These are phyloP conservation scores for Mycena leptocephala DNA, from an alignment of 768 basidiomycete species.

Conservation along the genomic window DNA sequence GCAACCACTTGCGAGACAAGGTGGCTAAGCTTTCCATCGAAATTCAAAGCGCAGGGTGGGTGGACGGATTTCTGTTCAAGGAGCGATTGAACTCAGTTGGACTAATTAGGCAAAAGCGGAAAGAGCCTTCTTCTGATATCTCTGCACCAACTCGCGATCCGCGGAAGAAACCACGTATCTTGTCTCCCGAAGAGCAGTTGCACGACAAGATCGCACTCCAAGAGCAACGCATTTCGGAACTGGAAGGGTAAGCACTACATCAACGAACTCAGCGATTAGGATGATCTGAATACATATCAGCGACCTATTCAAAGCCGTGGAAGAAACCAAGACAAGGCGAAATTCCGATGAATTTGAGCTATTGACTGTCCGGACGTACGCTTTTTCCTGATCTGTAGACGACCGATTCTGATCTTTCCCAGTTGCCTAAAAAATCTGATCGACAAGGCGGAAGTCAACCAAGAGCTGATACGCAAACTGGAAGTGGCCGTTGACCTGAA, in stretches of 20 bases:
- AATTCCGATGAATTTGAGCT: conserved; percentile 3
- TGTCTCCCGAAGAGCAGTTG: conserved; percentile 15
- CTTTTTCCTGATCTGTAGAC: not conserved
- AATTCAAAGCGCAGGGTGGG: conserved; percentile 7
- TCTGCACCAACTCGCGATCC: conserved; percentile 14
- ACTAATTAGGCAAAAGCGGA: conserved; percentile 20
- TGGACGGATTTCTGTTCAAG: not conserved
- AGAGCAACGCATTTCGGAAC: conserved; percentile 17
- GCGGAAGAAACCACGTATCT: conserved; percentile 16
- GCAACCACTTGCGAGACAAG: not conserved
- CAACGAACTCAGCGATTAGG: not conserved
- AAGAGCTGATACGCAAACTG: conserved; percentile 10
- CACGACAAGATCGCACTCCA: conserved; percentile 8
- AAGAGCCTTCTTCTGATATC: not conserved
- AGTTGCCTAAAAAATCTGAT: conserved; percentile 27
- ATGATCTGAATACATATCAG: not conserved
- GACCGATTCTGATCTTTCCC: not conserved
- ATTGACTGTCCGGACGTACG: conserved; percentile 18
- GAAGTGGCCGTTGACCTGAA: conserved; percentile 12
- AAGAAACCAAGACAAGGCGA: conserved; percentile 10
- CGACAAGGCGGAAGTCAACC: conserved; percentile 8
- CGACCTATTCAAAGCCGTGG: not conserved
- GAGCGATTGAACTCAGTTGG: not conserved
- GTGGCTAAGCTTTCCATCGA: not conserved
- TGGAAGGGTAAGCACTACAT: conserved; percentile 19